phyloP scores from a whole-genome alignment of 2,329 filamentous ascomycete genomes.

The Alternaria ethzedia region DNA sequence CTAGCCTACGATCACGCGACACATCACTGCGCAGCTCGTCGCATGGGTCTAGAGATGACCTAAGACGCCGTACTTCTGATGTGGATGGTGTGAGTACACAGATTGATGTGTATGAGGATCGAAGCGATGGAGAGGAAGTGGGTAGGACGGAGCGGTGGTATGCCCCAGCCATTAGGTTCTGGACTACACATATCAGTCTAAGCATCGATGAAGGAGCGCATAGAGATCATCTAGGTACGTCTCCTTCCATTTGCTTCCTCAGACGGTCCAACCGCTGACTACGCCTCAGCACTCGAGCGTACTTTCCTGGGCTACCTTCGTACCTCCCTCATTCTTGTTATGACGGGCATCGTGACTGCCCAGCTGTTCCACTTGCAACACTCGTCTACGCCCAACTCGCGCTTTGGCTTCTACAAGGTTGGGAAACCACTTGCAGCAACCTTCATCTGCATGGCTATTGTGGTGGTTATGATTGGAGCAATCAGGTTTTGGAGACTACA shows the following conservation, averaged over 20 bases:
- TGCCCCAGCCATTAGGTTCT: slow-evolving; percentile 51
- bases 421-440: slow-evolving; percentile 65
- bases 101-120: neutral
- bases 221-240: slow-evolving; percentile 64
- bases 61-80: slow-evolving; percentile 2
- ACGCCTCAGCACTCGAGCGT: slow-evolving; percentile 68
- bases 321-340: slow-evolving; percentile 72
- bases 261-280: slow-evolving; percentile 2
- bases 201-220: slow-evolving; percentile 58
- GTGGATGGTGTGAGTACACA: slow-evolving; percentile 11
- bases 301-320: slow-evolving; percentile 77
- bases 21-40: neutral
- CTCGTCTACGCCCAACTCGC: slow-evolving; percentile 48
- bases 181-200: slow-evolving; percentile 58
- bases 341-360: slow-evolving; percentile 69
- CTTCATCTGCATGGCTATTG: slow-evolving; percentile 57
- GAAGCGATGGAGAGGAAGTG: neutral
- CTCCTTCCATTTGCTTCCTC: neutral
- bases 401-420: slow-evolving; percentile 66
- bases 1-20: slow-evolving; percentile 11
- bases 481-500: slow-evolving; percentile 68
- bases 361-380: slow-evolving; percentile 71
- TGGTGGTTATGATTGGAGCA: slow-evolving; percentile 61
- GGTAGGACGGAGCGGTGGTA: slow-evolving; percentile 40
- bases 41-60: slow-evolving; percentile 5